Percentiles rank a stretch among this genome's conserved stretches.
Evolutionary conservation across 768 basidiomycete genomes (phyloP).

Genomic region (Tulasnella sp.): DNA sequence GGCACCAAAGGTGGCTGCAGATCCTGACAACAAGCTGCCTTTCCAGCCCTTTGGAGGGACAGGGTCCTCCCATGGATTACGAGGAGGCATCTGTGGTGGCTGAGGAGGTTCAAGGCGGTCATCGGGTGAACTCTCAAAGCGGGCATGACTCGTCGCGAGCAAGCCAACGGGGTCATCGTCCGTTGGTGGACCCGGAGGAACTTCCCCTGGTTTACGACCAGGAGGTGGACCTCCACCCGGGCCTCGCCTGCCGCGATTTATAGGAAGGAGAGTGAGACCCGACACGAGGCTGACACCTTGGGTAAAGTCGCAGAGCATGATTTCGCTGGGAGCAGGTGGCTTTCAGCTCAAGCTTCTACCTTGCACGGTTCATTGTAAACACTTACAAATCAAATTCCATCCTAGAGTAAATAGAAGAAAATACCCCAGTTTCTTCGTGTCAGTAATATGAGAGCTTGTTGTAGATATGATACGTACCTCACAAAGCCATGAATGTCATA

Average conservation of each 20-base stretch:
- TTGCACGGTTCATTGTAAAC: no score
- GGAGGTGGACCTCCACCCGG: not conserved
- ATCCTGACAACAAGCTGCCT: not conserved
- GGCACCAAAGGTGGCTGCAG: not conserved
- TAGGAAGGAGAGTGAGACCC: not conserved
- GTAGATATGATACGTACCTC: no score
- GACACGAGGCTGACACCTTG: not conserved
- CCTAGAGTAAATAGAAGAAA: no score
- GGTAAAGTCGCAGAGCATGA: not conserved
- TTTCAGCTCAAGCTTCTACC: no score
- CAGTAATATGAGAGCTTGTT: no score
- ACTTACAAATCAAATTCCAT: not conserved
- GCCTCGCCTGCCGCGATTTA: not conserved
- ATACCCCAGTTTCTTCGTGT: no score
- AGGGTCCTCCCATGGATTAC: not conserved
- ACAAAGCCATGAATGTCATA: not conserved
- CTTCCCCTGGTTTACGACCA: not conserved
- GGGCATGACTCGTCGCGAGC: not conserved
- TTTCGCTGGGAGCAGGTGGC: not conserved
- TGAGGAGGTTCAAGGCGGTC: not conserved
- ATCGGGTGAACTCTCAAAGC: not conserved
- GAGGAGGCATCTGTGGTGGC: not conserved
- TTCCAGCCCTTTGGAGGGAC: slow-evolving; percentile 19
- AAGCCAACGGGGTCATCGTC: not conserved
- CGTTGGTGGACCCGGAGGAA: not conserved